Percentiles rank a stretch among this genome's conserved stretches.
phyloP scores from a whole-genome alignment of 1,139 yeast species.

The Pichia sp. region DNA sequence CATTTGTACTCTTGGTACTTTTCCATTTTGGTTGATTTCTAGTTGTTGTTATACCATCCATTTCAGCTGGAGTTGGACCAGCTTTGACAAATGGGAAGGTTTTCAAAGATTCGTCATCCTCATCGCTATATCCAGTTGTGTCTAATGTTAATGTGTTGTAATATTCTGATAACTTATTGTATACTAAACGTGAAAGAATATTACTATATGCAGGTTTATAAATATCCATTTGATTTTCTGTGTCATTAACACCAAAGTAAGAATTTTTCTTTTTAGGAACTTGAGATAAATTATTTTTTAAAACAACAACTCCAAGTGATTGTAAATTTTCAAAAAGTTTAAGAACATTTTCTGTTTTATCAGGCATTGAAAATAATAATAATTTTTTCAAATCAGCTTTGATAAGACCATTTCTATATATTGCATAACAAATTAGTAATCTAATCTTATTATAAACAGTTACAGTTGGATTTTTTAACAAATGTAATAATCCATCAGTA shows the following conservation, averaged over 20 bases:
- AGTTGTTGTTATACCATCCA: conserved; percentile 12
- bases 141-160: conserved; percentile 17
- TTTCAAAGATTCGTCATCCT: conserved; percentile 20
- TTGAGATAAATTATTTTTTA: conserved; percentile 40
- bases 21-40: conserved; percentile 29
- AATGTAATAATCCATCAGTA: conserved; percentile 58
- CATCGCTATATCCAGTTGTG: conserved; percentile 14
- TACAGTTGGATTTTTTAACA: conserved; percentile 32
- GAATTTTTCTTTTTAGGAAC: conserved; percentile 30
- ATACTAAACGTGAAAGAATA: conserved; percentile 22
- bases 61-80: conserved; percentile 10
- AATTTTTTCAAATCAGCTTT: conserved; percentile 69
- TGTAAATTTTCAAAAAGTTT: conserved; percentile 49
- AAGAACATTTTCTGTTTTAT: conserved; percentile 47
- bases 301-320: conserved; percentile 49
- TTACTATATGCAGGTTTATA: conserved; percentile 26
- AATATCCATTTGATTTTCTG: conserved; percentile 22
- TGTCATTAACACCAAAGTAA: conserved; percentile 60
- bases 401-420: conserved; percentile 80
- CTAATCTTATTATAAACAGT: conserved; percentile 52
- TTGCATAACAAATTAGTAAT: conserved; percentile 67
- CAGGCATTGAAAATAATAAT: conserved; percentile 48
- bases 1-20: conserved; percentile 19
- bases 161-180: conserved; percentile 24
- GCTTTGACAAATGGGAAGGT: conserved; percentile 28